Percentiles rank a stretch among this genome's conserved stretches.
Evolutionary conservation across 495 filamentous ascomycete species (phyloP).

Genomic region (Xylaria sp.): DNA sequence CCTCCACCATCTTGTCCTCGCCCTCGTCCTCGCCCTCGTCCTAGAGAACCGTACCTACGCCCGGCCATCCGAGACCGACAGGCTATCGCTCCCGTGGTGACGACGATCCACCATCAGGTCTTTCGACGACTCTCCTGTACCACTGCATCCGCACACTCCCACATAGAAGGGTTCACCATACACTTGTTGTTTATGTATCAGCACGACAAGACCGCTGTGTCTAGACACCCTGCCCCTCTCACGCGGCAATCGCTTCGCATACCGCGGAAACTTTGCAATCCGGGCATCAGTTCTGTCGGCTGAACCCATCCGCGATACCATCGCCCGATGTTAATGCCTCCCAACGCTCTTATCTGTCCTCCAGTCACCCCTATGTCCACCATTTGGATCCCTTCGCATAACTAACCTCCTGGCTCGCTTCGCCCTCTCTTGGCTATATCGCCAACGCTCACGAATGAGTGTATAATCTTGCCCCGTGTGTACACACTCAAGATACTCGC

Average conservation of each 20-base stretch:
- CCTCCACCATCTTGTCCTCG: too few relatives aligned
- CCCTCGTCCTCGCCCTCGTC: not conserved
- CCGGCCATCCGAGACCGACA: constrained; percentile 20
- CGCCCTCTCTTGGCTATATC: constrained; percentile 33
- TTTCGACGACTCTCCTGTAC: constrained; percentile 25
- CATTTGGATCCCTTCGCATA: constrained; percentile 54
- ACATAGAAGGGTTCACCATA: constrained; percentile 52
- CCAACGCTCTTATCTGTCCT: constrained; percentile 50
- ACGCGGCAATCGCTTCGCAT: constrained; percentile 94
- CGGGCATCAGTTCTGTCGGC: constrained; percentile 83
- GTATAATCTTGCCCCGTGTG: constrained; percentile 33
- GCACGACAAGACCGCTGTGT: constrained; percentile 61
- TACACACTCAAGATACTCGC: constrained; percentile 31
- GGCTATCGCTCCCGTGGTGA: constrained; percentile 18
- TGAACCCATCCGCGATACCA: constrained; percentile 58
- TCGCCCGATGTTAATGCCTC: constrained; percentile 61
- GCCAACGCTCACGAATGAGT: constrained; percentile 39
- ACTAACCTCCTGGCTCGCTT: constrained; percentile 55
- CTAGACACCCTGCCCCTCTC: constrained; percentile 82
- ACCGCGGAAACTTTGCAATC: constrained; percentile 87
- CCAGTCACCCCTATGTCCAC: constrained; percentile 59
- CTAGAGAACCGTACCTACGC: constrained; percentile 5
- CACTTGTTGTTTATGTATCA: constrained; percentile 65
- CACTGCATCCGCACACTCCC: constrained; percentile 29
- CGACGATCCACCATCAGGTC: constrained; percentile 26